Percentiles rank a stretch among this genome's conserved stretches.
phyloP scores from a whole-genome alignment of 371 early-diverging fungal species.

The Chytridium lagenaria region DNA sequence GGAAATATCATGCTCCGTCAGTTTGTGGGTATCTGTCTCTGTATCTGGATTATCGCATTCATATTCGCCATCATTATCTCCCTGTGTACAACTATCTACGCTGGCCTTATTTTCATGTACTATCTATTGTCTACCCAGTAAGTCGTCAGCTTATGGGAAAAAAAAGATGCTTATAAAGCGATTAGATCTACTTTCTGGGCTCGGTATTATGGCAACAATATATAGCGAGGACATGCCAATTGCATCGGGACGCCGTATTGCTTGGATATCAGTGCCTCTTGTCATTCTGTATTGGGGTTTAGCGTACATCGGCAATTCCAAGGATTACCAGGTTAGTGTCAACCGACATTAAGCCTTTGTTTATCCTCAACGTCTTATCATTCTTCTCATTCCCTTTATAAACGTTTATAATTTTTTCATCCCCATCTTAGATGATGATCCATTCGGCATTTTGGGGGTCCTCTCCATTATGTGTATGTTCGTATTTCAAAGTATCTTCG shows the following conservation, averaged over 20 bases:
- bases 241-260: conserved; percentile 1
- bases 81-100: neutral
- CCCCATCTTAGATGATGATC: conserved; percentile 5
- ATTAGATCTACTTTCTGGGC: conserved; percentile 6
- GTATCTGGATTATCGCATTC: neutral
- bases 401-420: neutral
- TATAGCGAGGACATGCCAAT: conserved; percentile 19
- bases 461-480: conserved; percentile 7
- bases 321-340: conserved; percentile 10
- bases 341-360: neutral
- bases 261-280: conserved; percentile 2
- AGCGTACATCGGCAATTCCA: conserved; percentile 1
- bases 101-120: neutral
- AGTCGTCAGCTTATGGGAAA: too few relatives aligned
- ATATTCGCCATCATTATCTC: neutral
- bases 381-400: neutral
- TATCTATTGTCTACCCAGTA: conserved; percentile 19
- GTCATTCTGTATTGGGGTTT: conserved; percentile 3
- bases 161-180: too few relatives aligned
- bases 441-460: conserved; percentile 28
- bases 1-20: conserved; percentile 5
- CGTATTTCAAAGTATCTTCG: neutral
- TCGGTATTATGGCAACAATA: conserved; percentile 7
- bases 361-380: neutral
- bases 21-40: neutral